Evolutionary conservation across 148 eudicot species (phyloP).

Genomic region (Diospyros lotus): DNA sequence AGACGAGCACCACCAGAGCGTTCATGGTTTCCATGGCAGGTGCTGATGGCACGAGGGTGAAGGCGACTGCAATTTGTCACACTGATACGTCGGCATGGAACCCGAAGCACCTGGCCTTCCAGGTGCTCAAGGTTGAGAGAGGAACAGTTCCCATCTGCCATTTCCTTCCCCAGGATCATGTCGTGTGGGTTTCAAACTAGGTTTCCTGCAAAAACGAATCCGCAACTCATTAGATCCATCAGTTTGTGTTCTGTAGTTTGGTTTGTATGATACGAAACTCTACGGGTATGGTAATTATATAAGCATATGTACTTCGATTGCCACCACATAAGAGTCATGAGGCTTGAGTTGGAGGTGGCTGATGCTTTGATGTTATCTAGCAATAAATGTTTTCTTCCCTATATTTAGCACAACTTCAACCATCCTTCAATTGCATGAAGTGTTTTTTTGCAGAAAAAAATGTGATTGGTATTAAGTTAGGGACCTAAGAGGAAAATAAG

Average conservation of each 20-base stretch:
- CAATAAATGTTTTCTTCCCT: neutral
- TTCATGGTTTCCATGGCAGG: slow-evolving; percentile 30
- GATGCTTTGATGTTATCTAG: neutral
- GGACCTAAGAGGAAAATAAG: too few species aligned
- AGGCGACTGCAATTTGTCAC: slow-evolving; percentile 34
- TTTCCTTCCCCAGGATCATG: slow-evolving; percentile 23
- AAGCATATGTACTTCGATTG: too few species aligned
- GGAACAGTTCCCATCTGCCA: slow-evolving; percentile 30
- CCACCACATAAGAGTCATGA: neutral
- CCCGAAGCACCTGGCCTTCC: slow-evolving; percentile 36
- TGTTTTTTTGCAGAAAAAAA: neutral
- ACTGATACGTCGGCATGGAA: slow-evolving; percentile 45
- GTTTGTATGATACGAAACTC: neutral
- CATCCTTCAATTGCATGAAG: neutral
- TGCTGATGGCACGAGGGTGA: slow-evolving; percentile 11
- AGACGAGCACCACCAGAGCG: slow-evolving; percentile 16
- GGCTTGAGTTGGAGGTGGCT: neutral
- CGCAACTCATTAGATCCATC: neutral
- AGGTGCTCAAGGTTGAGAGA: slow-evolving; percentile 34
- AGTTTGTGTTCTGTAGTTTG: neutral
- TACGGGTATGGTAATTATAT: neutral
- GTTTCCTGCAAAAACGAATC: neutral
- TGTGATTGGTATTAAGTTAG: too few species aligned
- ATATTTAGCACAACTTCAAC: neutral
- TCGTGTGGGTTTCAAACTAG: slow-evolving; percentile 25